Conservation (phyloP, 2,329 filamentous ascomycete genomes). For the Claviceps quebecensis region DNA sequence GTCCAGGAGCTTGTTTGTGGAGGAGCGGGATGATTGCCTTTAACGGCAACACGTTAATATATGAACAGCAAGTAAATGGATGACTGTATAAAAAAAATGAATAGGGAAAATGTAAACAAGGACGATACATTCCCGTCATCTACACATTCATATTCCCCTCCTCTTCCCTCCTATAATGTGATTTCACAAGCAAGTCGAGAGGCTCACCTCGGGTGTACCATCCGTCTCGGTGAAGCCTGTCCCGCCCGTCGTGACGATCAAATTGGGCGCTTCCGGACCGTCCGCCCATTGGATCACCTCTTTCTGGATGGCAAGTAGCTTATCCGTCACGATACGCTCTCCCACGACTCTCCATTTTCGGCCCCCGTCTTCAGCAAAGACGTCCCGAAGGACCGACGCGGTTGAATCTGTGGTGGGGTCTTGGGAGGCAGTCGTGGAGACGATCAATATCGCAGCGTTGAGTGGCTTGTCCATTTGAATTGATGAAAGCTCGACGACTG, state of each 20-base stretch:
- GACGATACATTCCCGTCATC: not conserved
- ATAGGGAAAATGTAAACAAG: no score
- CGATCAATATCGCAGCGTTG: conserved; percentile 64
- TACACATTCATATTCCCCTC: not conserved
- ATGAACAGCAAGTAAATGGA: no score
- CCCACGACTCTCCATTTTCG: conserved; percentile 58
- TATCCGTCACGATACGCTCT: conserved; percentile 68
- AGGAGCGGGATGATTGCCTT: conserved; percentile 68
- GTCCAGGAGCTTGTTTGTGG: conserved; percentile 72
- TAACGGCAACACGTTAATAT: no score
- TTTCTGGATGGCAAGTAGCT: conserved; percentile 58
- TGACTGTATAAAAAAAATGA: no score
- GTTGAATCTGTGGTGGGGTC: conserved; percentile 70
- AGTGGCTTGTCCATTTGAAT: conserved; percentile 29
- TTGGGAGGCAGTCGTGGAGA: conserved; percentile 78
- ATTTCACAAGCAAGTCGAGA: not conserved
- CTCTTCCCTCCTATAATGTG: not conserved
- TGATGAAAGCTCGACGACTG: not conserved
- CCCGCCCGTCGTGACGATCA: conserved; percentile 80
- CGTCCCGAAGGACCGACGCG: conserved; percentile 48
- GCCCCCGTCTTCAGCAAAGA: conserved; percentile 52
- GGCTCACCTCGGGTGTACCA: conserved; percentile 66
- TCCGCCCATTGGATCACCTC: conserved; percentile 64
- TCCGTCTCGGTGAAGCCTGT: conserved; percentile 84
- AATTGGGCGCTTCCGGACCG: conserved; percentile 45